These are phyloP conservation scores for Pythium rhizo-oryzae DNA, from an alignment of 352 stramenopile genomes.

Conservation along the genomic window DNA sequence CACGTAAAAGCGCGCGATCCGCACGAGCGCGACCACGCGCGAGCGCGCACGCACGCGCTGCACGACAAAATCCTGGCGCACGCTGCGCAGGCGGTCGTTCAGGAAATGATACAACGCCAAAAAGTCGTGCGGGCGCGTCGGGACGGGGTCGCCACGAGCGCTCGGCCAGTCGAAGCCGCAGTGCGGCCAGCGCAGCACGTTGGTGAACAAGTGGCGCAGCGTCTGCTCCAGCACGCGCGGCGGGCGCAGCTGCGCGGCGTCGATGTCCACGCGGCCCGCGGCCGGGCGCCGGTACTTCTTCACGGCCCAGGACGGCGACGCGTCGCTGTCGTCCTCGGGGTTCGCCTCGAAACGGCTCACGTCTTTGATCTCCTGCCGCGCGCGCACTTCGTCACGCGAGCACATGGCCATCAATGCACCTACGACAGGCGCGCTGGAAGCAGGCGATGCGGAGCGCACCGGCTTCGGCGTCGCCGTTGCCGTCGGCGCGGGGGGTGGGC, in stretches of 20 bases:
- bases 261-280: conserved; percentile 24
- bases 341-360: conserved; percentile 32
- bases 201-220: conserved; percentile 24
- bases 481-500: no score
- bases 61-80: conserved; percentile 74
- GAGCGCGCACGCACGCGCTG: conserved; percentile 46
- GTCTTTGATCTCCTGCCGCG: conserved; percentile 22
- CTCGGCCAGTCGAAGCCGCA: conserved; percentile 27
- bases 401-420: conserved; percentile 30
- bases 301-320: conserved; percentile 16
- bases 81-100: conserved; percentile 65
- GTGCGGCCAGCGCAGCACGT: conserved; percentile 18
- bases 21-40: conserved; percentile 47
- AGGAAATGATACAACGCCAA: conserved; percentile 73
- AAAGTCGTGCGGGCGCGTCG: conserved; percentile 36
- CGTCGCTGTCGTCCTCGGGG: no score
- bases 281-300: conserved; percentile 37
- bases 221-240: conserved; percentile 10
- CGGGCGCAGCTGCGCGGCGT: conserved; percentile 21
- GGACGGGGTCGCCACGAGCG: neutral
- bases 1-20: conserved; percentile 60
- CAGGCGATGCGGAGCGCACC: no score
- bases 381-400: conserved; percentile 12
- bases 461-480: neutral
- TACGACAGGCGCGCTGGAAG: neutral